phyloP scores from a whole-genome alignment of 1,284 basidiomycete genomes.

The Boletus sp. region DNA sequence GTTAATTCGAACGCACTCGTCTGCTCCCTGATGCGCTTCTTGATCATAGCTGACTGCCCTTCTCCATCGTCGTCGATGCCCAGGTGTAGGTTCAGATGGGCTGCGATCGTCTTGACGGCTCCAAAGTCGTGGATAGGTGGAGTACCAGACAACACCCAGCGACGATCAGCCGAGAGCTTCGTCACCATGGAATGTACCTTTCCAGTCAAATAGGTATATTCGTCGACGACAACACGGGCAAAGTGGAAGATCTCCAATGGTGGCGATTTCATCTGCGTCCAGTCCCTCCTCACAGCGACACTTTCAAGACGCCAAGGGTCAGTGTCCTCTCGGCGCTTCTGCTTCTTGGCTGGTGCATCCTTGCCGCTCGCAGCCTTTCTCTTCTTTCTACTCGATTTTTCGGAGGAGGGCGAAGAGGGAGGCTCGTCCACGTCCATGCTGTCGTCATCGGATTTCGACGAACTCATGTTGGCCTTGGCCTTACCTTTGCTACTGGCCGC shows the following conservation, averaged over 20 bases:
- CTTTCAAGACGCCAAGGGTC: constrained; percentile 82
- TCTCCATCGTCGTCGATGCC: constrained; percentile 89
- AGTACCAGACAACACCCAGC: constrained; percentile 96
- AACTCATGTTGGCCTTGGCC: constrained; percentile 25
- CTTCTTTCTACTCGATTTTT: constrained; percentile 47
- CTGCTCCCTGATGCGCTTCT: constrained; percentile 78
- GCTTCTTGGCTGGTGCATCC: constrained; percentile 54
- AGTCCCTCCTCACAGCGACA: constrained; percentile 63
- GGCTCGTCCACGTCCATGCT: constrained; percentile 59
- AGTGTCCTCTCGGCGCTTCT: constrained; percentile 58
- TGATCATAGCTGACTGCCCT: constrained; percentile 68
- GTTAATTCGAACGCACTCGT: constrained; percentile 52
- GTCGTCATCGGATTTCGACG: constrained; percentile 29
- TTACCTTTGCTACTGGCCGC: constrained; percentile 26
- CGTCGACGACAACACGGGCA: constrained; percentile 85
- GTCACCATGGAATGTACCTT: constrained; percentile 78
- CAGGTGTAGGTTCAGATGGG: constrained; percentile 81
- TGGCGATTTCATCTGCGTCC: constrained; percentile 75
- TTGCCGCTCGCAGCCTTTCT: constrained; percentile 44
- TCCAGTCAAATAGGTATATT: constrained; percentile 90
- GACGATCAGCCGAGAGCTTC: constrained; percentile 71
- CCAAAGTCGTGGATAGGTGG: constrained; percentile 91
- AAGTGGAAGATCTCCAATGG: constrained; percentile 92
- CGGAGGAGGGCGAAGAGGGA: constrained; percentile 32
- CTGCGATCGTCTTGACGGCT: constrained; percentile 86